Base-by-base conservation (phyloP, 2,329 filamentous ascomycete genomes). In the Xylariaceae sp. region DNA sequence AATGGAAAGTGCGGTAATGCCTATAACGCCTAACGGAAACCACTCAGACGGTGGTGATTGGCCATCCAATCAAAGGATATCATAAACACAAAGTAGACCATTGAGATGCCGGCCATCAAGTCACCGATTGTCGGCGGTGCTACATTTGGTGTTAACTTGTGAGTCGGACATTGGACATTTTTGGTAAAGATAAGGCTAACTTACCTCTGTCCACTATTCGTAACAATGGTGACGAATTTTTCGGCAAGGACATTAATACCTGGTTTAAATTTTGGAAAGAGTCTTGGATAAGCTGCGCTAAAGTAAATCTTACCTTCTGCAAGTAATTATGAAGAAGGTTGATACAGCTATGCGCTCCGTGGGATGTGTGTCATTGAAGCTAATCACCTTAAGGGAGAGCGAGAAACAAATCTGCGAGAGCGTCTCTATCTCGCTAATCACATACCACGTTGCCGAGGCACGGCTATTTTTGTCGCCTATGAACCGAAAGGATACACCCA, bases 331-430 rank as follows among this genome's bases (percentile, higher is more conserved):
- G 58, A 89, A 87, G 44, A 88, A 76, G 0, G 86, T 89, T 53
- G 89, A 75, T 2, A 88, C 75, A 11, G 80, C 82, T 79, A 89
- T 82, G 8, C 87, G 79, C 65, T 86, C 83, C 65, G 86, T 85
- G 52, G 89, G 70, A 67, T 88, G 84, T 0, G 84, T 88, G 53
- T 82, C 77, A 57, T 84, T 80, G 66, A 89, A 86, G 55, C 82
- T 83, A 36, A 88, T 76, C 40, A 83, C 79, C 4, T 80, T 76
- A 70, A 79, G 87, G 24, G 75, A 72, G 44, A 78, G 80, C 8
- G 85, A 86, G 4, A 86, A 73, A 3, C 71, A 71, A 34, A 88
- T 76, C 3, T 82, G 79, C 7, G 77, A 65, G 14, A 81, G 63
- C n/a, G 80, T 78, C 71, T 89, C 87, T 5, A 80, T 46, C 1